Base-by-base conservation (phyloP, 805 yeast species). In the Myxozyma mucilagina region DNA sequence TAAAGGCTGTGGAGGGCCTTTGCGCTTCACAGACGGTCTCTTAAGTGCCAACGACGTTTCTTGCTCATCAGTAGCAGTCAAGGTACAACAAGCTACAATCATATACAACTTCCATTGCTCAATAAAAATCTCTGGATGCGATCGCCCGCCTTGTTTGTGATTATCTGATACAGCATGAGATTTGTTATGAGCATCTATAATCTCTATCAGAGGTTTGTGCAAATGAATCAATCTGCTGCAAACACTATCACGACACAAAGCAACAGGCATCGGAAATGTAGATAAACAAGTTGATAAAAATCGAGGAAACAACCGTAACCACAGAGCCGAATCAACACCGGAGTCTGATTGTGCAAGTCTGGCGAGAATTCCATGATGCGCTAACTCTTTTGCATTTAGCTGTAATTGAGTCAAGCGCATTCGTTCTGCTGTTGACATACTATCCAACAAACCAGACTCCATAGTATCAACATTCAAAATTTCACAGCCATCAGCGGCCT, bases 311-410 rank as follows among this genome's bases (percentile, higher is more conserved):
- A 87, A 82, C 63, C 96, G 82, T 69, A 93, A 87, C 99, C 99
- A 94, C n/a, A 94, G 76, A 0, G 98, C 96, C 0, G 96, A 86
- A 75, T 94, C 99, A 9, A 94, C 92, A 1, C 98, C 97, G 70
- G 92, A 89, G 60, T 88, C 96, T 1, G 96, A 88, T 66, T 90
- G 97, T 0, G 97, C 97, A 6, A 94, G 76, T 53, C 85, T 81
- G 0, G 88, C 78, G n/a, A 96, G 74, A 1, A 90, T 80, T 31
- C 87, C 89, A 62, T 83, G 85, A 14, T 44, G 53, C 8, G 55
- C 54, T 10, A 11, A 47, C 45, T 61, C 63, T 10, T 66, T 86
- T 82, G 60, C 81, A 67, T 75, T 82, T 55, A 73, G 57, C 32
- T 56, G 39, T 14, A 94, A 74, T 67, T 87, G 87, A 0, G 84